Conservation (phyloP, 1,284 basidiomycete genomes). For the Coniferiporia sulphurascens region DNA sequence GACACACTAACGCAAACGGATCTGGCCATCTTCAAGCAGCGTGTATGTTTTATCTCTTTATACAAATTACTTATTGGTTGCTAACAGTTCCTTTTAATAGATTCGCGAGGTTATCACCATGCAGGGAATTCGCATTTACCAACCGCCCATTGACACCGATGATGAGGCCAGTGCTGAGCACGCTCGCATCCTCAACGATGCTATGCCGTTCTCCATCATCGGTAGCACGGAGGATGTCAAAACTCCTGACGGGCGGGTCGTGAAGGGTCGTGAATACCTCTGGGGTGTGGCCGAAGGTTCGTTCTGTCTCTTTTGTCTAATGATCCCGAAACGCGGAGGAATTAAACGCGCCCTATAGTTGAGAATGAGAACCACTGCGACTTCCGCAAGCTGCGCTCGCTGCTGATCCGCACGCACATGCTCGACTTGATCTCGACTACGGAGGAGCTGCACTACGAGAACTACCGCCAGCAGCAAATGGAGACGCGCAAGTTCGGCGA, state of each 20-base stretch:
- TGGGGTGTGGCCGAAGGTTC: slow-evolving; percentile 98
- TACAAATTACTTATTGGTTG: slow-evolving; percentile 7
- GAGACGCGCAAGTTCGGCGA: slow-evolving; percentile 99
- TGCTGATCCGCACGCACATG: slow-evolving; percentile 98
- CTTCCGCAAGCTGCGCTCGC: slow-evolving; percentile 95
- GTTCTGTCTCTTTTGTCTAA: slow-evolving; percentile 27
- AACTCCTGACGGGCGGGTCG: slow-evolving; percentile 85
- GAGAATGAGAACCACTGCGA: slow-evolving; percentile 99
- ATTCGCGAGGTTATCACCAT: slow-evolving; percentile 88
- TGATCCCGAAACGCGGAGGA: not conserved
- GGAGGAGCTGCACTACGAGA: slow-evolving; percentile 96
- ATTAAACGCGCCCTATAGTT: slow-evolving; percentile 44
- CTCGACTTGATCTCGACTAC: slow-evolving; percentile 94
- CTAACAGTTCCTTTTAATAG: slow-evolving; percentile 32
- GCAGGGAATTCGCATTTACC: slow-evolving; percentile 94
- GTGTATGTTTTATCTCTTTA: slow-evolving; percentile 48
- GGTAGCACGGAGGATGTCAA: slow-evolving; percentile 94
- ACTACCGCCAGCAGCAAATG: slow-evolving; percentile 98
- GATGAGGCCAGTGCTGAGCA: slow-evolving; percentile 88
- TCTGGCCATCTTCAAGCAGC: slow-evolving; percentile 88
- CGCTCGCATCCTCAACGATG: slow-evolving; percentile 79
- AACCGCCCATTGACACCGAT: slow-evolving; percentile 88
- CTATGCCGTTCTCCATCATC: slow-evolving; percentile 98
- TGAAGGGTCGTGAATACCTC: slow-evolving; percentile 98
- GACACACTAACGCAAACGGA: slow-evolving; percentile 96